Evolutionary conservation across 2,329 filamentous ascomycete genomes (phyloP), one percentile per base, ranked within the genome.

Genomic region (Scedosporium aurantiacum): DNA sequence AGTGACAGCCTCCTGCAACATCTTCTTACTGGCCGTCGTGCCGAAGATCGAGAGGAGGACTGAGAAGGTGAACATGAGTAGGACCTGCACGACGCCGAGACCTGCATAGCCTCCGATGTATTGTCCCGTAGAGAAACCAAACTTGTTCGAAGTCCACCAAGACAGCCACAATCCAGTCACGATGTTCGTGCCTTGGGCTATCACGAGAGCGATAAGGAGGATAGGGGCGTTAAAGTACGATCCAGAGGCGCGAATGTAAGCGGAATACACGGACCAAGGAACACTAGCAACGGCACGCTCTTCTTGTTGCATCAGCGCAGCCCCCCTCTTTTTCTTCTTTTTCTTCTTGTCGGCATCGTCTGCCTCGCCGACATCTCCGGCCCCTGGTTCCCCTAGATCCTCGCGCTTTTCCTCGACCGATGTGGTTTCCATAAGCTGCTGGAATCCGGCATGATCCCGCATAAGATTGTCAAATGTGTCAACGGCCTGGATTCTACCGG

Each of bases 381-480:
- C 16, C 12, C 28, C 28, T 6, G 28, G 8, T 3, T 79, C 78
- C 7, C 79, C 76, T 3, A 82, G 76, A 10, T 83, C 80, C 52
- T 83, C 76, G 76, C 76, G 87, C 57, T 65, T 62, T 78, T 81
- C 83, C 69, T 90, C 86, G 0, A 89, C 79, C 0, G 90, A 90
- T 0, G 88, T 93, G 69, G 91, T 86, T 74, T 91, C 88, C 88
- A 97, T 91, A 58, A 97, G 78, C 32, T 87, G 81, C 69, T 86
- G 85, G 76, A 97, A 97, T 4, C 83, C 85, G n/a, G 79, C 76
- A 67, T 94, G 88, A 64, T 87, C 80, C 6, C 79, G 78, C 87
- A 96, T 96, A 18, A 97, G 80, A 63, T 95, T 92, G 40, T 90
- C 85, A 68, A 93, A 97, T 0, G 92, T 97, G 66, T 94, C 92